A percentile compares a stretch with the other conserved stretches of the same genome.
Conservation (phyloP, 768 basidiomycete species). For the Pleurotus platypus region DNA sequence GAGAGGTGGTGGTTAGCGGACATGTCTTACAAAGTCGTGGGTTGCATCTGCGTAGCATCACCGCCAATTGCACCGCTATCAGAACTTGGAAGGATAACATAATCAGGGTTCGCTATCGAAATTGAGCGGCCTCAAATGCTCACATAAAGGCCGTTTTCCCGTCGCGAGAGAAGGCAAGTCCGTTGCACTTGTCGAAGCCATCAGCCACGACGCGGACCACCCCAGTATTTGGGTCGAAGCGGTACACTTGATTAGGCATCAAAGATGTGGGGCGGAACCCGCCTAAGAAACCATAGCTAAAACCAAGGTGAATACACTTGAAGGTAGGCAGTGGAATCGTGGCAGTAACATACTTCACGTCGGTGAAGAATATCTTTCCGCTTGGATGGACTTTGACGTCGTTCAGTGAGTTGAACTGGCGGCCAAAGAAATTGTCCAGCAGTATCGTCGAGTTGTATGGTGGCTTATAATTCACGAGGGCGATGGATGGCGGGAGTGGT, state of each 20-base stretch:
- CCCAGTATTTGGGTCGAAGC: constrained; percentile 64
- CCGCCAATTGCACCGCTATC: constrained; percentile 39
- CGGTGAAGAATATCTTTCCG: constrained; percentile 73
- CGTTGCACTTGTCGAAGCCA: constrained; percentile 71
- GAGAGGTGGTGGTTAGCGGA: not conserved
- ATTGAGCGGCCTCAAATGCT: constrained; percentile 5
- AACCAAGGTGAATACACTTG: not conserved
- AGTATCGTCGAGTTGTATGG: constrained; percentile 69
- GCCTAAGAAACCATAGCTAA: constrained; percentile 61
- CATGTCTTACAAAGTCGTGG: constrained; percentile 60
- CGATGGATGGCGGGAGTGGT: constrained; percentile 56
- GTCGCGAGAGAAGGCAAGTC: constrained; percentile 64
- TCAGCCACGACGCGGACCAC: constrained; percentile 70
- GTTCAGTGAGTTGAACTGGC: constrained; percentile 80
- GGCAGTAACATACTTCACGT: constrained; percentile 46
- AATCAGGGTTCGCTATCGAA: not conserved
- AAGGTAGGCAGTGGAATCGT: not conserved
- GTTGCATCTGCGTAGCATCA: constrained; percentile 43
- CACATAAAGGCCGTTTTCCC: constrained; percentile 66
- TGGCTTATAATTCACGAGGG: constrained; percentile 56
- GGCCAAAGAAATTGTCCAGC: constrained; percentile 74
- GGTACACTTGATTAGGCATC: constrained; percentile 74
- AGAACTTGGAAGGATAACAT: constrained; percentile 49
- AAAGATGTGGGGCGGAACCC: constrained; percentile 64
- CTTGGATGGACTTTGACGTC: constrained; percentile 75